Percentiles rank a stretch among this genome's conserved stretches.
Conservation (phyloP, 2,329 filamentous ascomycete species). For the Neocucurbitaria cava region DNA sequence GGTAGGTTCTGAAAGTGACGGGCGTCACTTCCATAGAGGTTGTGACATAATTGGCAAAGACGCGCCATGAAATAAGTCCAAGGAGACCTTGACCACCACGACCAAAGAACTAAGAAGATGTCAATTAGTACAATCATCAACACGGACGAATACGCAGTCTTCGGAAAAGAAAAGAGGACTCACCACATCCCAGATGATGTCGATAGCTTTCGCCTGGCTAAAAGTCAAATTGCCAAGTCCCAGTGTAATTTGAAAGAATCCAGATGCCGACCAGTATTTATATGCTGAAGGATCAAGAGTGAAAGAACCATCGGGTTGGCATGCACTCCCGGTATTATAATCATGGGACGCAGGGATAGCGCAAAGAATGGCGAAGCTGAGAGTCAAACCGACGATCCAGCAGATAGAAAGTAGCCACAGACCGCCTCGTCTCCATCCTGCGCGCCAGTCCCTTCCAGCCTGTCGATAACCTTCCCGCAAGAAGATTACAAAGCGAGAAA, state of each 20-base stretch:
- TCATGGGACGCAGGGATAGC: neutral
- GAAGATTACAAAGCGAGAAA: neutral
- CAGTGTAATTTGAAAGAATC: slow-evolving; percentile 31
- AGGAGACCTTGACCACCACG: slow-evolving; percentile 32
- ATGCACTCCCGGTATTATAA: neutral
- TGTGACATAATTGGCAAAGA: slow-evolving; percentile 27
- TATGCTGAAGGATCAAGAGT: slow-evolving; percentile 2
- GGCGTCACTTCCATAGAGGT: slow-evolving; percentile 26
- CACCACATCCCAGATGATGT: slow-evolving; percentile 33
- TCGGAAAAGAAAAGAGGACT: neutral
- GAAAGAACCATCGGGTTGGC: slow-evolving; percentile 18
- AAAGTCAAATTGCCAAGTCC: slow-evolving; percentile 22
- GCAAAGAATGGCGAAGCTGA: neutral
- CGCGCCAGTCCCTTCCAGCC: slow-evolving; percentile 4
- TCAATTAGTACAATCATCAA: neutral
- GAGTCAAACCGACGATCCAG: neutral
- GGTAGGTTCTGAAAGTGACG: slow-evolving; percentile 24
- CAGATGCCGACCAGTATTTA: slow-evolving; percentile 11
- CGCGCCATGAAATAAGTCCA: slow-evolving; percentile 21
- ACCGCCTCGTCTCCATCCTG: neutral
- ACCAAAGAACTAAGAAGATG: slow-evolving; percentile 14
- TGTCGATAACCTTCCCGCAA: slow-evolving; percentile 1
- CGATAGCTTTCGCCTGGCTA: slow-evolving; percentile 24
- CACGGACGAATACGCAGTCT: neutral
- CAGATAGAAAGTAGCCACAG: neutral